Base-by-base conservation (phyloP, 768 basidiomycete species). In the Leccinum uliginosum region DNA sequence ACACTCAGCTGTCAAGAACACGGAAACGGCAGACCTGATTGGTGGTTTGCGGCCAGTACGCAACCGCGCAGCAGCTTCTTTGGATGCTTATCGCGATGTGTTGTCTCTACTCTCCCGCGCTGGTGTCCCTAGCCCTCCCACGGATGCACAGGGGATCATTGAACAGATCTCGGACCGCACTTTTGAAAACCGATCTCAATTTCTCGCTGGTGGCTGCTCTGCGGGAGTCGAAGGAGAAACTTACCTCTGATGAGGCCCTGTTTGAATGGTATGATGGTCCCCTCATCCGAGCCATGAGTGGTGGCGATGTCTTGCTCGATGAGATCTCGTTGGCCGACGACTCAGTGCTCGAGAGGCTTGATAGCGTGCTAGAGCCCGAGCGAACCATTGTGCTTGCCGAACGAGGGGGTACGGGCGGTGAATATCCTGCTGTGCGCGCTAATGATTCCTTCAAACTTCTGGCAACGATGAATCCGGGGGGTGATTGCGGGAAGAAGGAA, bases 401-500 rank as follows among this genome's bases (percentile, higher is more conserved):
- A 71, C 88, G 86, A 48, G 93, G 94, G 1, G 93, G 92, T 10
- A 81, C 80, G 45, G 83, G 86, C 59, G 75, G 83, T 11, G 86
- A 85, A 30, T 78, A 87, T 59, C 82, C 87, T 29, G 78, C 79
- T 7, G 76, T 98, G 43, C 75, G 73, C 19, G 95, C 93, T 8
- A 69, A 75, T 6, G 74, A 79, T 4, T 74, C 73, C 1, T 99
- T 99, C 79, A 88, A 94, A 69, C 83, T 99, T 35, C 78, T 98
- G 1, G 93, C 97, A 3, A 98, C 97, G 6, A 99, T 99, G 97
- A 99, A 99, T 69, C 97, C 97, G 0, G 97, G 97, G 19, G 97
- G 97, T 14, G 97, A 99, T 67, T 98, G 94, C 65, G 97, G 97
- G 23, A 99, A 99, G 78, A 99, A 98, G 69, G 97, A 99, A 68